Base-by-base conservation (phyloP, 345 rosid species). In the Aquilaria malaccensis region DNA sequence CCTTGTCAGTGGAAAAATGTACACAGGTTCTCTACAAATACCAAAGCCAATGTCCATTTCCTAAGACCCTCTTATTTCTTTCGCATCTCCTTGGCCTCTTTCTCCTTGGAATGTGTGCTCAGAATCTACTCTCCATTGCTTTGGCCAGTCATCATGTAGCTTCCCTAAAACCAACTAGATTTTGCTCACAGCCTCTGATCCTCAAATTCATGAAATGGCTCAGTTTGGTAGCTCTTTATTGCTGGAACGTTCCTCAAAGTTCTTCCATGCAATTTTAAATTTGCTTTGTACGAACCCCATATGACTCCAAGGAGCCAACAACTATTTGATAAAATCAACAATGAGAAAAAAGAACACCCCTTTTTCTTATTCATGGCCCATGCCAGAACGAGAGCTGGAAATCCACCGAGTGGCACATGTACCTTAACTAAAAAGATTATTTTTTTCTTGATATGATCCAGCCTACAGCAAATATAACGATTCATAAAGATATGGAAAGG, bases 341-440 rank as follows among this genome's bases (percentile, higher is more conserved):
- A 56, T 62, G 46, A 71, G 74, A 64, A 57, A 63, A 14, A 62
- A 64, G 48, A 7, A 57, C 67, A 64, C 72, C 70, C 69, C 68
- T 22, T 59, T 48, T 15, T 58, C 70, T 61, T 59, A 70, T 70
- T 75, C 78, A 70, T 78, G 80, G 83, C 78, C 81, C 83, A 79
- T 79, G 63, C 77, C 73, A 60, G 71, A 70, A 76, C 67, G 83
- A 80, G 77, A 78, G 88, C 84, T 83, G 89, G 81, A 87, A 79
- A 77, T 73, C 83, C 81, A 80, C 89, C 67, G 72, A 68, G 76
- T 59, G 50, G 82, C 95, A 82, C 86, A 82, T 87, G 88, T 62
- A 71, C 60, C 76, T 66, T 61, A 64, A 66, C 64, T 33, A 66
- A 69, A 64, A 30, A 66, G 60, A 13, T 11, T 32, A 6, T 52